Percentiles rank a stretch among this genome's conserved stretches.
Conservation (phyloP, 441 rosid species). For the Populus hybrid region DNA sequence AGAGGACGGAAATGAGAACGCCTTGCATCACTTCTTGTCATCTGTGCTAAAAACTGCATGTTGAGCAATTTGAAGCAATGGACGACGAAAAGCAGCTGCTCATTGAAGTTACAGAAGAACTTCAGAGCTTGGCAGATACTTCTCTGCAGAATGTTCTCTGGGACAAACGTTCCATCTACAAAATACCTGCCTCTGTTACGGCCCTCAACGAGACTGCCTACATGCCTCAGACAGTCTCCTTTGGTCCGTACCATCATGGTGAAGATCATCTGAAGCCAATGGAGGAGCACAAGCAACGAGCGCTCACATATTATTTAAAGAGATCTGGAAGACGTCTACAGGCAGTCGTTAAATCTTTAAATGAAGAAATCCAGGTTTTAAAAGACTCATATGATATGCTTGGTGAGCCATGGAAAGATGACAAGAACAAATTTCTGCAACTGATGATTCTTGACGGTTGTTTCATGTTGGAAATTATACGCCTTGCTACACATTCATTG, state of each 20-base stretch:
- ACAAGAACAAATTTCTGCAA: slow-evolving; percentile 19
- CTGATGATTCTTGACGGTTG: slow-evolving; percentile 55
- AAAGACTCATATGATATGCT: slow-evolving; percentile 36
- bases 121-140: slow-evolving; percentile 17
- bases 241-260: slow-evolving; percentile 44
- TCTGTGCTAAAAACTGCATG: not conserved
- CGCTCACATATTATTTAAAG: slow-evolving; percentile 32
- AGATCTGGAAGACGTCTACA: slow-evolving; percentile 24
- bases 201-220: slow-evolving; percentile 34
- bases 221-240: slow-evolving; percentile 37
- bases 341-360: slow-evolving; percentile 18
- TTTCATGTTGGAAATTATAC: slow-evolving; percentile 48
- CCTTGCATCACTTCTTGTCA: not conserved
- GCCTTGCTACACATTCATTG: slow-evolving; percentile 2
- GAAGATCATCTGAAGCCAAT: slow-evolving; percentile 32
- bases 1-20: not conserved
- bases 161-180: slow-evolving; percentile 40
- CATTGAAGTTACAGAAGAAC: slow-evolving; percentile 18
- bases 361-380: slow-evolving; percentile 20
- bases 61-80: not conserved
- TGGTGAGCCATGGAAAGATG: slow-evolving; percentile 17
- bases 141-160: slow-evolving; percentile 20
- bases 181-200: slow-evolving; percentile 20
- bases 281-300: slow-evolving; percentile 53
- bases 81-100: slow-evolving; percentile 20